Base-by-base conservation (phyloP, 2,329 filamentous ascomycete species). In the Rasamsonia emersonii region DNA sequence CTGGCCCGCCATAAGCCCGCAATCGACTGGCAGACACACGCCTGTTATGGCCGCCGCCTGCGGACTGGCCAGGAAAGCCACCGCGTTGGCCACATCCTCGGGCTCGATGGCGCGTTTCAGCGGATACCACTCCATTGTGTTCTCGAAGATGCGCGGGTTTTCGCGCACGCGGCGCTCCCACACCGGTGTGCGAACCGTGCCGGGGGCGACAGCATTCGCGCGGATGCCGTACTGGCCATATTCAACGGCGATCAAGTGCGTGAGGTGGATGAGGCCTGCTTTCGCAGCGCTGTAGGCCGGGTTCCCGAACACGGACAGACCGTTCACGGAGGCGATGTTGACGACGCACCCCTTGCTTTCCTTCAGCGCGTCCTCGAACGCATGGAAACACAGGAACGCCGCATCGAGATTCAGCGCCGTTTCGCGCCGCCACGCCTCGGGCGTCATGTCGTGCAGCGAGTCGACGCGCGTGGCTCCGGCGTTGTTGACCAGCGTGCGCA, bases 251-350 rank as follows among this genome's bases (percentile, higher is more conserved):
- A 63, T 56, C 3, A 54, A 49, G 15, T 52, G 47, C 24, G 58
- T 57, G 42, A 65, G 55, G 3, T 61, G 58, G 5, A 64, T 43
- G 1, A 62, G 53, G 2, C 52, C 62, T 14, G 62, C 53, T 37
- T 62, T 63, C 3, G 58, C 54, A 13, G 58, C 52, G 14, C 56
- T 56, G 41, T 64, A 63, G 7, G 39, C 43, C 3, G 44, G 44
- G 31, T 47, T 44, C 5, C 44, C 44, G 24, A 38, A 47, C n/a
- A 39, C 33, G 9, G 35, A 33, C 6, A 45, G 36, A 10, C 43
- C 44, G 26, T 47, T 47, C 19, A 38, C 43, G 9, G 43, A 47
- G 3, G 41, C 37, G 11, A 47, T 40, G 30, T 46, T 47, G 8
- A 47, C 29, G 4, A 47, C 32, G 5, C 24, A 32, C 10, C 41